Evolutionary conservation across 805 yeast species (phyloP).

Genomic region (Teunomyces aglyptinius): DNA sequence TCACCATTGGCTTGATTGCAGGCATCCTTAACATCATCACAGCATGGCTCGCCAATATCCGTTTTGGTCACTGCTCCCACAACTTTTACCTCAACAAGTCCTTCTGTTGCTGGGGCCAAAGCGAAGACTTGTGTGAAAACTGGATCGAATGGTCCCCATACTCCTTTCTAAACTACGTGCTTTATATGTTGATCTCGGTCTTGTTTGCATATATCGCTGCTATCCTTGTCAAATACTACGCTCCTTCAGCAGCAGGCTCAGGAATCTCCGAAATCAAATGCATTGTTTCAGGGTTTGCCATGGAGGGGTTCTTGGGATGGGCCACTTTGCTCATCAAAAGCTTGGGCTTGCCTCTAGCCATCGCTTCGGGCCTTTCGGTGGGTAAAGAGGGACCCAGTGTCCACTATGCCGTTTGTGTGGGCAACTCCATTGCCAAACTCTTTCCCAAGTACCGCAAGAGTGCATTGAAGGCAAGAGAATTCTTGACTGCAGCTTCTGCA

Average conservation of each 20-base stretch:
- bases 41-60: conserved; percentile 77
- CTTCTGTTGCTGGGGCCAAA: conserved; percentile 80
- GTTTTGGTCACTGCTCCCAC: conserved; percentile 72
- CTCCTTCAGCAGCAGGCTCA: conserved; percentile 94
- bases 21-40: conserved; percentile 79
- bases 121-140: conserved; percentile 47
- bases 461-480: conserved; percentile 51
- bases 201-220: conserved; percentile 66
- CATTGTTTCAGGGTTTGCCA: conserved; percentile 84
- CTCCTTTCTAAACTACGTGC: conserved; percentile 47
- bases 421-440: conserved; percentile 66
- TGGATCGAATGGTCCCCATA: conserved; percentile 70
- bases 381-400: conserved; percentile 99
- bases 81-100: conserved; percentile 68
- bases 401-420: conserved; percentile 97
- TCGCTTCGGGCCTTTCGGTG: conserved; percentile 87
- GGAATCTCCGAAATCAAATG: conserved; percentile 97
- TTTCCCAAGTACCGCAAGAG: conserved; percentile 46
- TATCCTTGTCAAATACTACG: conserved; percentile 61
- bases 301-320: conserved; percentile 73
- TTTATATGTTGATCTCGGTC: conserved; percentile 60
- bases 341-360: conserved; percentile 81
- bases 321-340: conserved; percentile 73
- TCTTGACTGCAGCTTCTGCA: conserved; percentile 86
- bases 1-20: conserved; percentile 78